Conservation (phyloP, 257 asterid species). For the Petunia axillaris region DNA sequence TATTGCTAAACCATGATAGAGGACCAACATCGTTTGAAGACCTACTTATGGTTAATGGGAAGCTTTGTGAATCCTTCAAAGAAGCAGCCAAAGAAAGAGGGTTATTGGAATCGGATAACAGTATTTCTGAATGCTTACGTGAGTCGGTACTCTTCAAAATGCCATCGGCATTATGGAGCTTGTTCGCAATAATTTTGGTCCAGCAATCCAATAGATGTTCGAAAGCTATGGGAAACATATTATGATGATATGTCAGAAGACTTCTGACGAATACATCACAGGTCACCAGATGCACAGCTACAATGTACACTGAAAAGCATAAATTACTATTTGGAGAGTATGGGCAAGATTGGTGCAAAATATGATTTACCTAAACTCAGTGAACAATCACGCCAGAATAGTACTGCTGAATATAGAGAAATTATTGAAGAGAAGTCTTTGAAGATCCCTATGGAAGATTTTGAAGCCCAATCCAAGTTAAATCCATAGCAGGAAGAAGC, state of each 20-base stretch:
- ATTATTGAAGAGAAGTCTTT: not conserved
- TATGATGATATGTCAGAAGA: slow-evolving; percentile 9
- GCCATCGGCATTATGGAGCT: not conserved
- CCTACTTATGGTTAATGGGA: not conserved
- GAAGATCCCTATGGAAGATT: not conserved
- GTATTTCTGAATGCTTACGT: slow-evolving; percentile 13
- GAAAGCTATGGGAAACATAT: not conserved
- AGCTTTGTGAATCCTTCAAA: not conserved
- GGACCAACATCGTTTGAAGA: not conserved
- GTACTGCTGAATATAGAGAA: not conserved
- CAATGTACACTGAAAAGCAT: not conserved
- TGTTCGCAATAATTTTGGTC: not conserved
- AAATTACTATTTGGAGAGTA: not conserved
- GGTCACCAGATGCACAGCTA: not conserved
- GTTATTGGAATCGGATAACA: slow-evolving; percentile 24
- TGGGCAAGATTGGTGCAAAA: not conserved
- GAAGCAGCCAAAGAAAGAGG: slow-evolving; percentile 26
- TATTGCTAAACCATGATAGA: slow-evolving; percentile 21
- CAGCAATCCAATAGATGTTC: not conserved
- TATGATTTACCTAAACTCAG: not conserved
- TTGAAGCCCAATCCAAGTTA: too few relatives aligned
- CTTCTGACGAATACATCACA: not conserved
- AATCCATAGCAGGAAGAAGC: too few relatives aligned
- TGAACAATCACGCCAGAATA: too few relatives aligned
- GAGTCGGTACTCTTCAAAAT: slow-evolving; percentile 24